Evolutionary conservation across 2,329 filamentous ascomycete genomes (phyloP).

Genomic region (Neoscytalidium dimidiatum): DNA sequence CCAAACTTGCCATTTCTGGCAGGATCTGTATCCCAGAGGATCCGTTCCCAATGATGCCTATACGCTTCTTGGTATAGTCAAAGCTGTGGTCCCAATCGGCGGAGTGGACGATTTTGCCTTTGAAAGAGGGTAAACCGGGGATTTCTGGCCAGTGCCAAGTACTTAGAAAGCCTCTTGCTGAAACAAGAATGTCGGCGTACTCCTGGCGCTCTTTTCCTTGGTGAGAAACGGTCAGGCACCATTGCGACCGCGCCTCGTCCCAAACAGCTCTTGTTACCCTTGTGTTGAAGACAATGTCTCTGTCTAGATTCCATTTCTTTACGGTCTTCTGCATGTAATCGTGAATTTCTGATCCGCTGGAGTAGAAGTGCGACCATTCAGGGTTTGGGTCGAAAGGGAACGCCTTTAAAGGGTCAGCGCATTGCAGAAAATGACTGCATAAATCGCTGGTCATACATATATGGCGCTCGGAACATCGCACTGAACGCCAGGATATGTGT

Average conservation of each 20-base stretch:
- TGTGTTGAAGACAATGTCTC: constrained; percentile 41
- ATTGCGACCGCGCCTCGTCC: constrained; percentile 39
- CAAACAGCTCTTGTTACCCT: constrained; percentile 41
- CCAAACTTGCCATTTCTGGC: constrained; percentile 32
- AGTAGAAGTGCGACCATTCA: constrained; percentile 45
- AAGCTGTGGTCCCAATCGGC: constrained; percentile 28
- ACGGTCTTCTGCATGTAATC: constrained; percentile 44
- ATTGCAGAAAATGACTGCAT: background rate
- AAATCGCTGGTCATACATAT: constrained; percentile 1
- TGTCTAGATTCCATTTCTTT: constrained; percentile 42
- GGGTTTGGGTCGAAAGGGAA: constrained; percentile 48
- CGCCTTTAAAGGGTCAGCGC: constrained; percentile 22
- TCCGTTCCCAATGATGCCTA: background rate
- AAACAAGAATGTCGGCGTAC: constrained; percentile 40
- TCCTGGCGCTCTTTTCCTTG: constrained; percentile 28
- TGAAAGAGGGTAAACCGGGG: constrained; percentile 17
- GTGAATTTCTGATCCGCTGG: constrained; percentile 42
- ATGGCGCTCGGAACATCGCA: constrained; percentile 24
- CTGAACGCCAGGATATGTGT: constrained; percentile 44
- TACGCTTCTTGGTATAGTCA: constrained; percentile 38
- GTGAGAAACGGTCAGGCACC: constrained; percentile 38
- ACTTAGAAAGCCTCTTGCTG: constrained; percentile 17
- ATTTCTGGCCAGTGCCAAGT: constrained; percentile 31
- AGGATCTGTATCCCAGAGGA: background rate
- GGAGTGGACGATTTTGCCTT: constrained; percentile 31